These are phyloP conservation scores for Erythrobasidium hasegawianum DNA, from an alignment of 1,284 basidiomycete species.

Conservation along the genomic window DNA sequence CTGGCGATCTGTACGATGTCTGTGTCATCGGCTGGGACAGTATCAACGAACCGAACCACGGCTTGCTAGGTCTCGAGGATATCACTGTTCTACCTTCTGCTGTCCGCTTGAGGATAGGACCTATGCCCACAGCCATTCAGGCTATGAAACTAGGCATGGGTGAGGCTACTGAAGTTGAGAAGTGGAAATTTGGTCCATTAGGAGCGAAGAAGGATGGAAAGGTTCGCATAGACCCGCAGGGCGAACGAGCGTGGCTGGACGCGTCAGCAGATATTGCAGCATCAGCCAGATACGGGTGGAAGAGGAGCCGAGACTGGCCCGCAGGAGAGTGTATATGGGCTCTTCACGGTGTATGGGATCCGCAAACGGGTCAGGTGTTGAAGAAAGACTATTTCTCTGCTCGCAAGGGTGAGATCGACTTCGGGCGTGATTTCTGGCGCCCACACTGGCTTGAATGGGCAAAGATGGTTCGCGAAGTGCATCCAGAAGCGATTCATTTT, in stretches of 20 bases:
- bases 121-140: conserved; percentile 79
- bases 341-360: conserved; percentile 87
- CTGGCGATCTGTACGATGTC: conserved; percentile 71
- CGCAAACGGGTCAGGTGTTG: conserved; percentile 62
- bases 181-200: conserved; percentile 73
- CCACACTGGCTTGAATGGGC: conserved; percentile 69
- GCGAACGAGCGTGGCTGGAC: conserved; percentile 47
- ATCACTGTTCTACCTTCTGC: conserved; percentile 47
- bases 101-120: conserved; percentile 61
- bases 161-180: conserved; percentile 72
- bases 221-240: conserved; percentile 64
- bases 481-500: conserved; percentile 83
- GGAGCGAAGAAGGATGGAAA: conserved; percentile 72
- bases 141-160: conserved; percentile 85
- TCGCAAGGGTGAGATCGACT: conserved; percentile 56
- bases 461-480: conserved; percentile 62
- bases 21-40: conserved; percentile 96
- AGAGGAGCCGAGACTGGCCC: conserved; percentile 68
- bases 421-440: conserved; percentile 77
- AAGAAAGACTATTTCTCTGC: conserved; percentile 70
- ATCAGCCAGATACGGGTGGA: conserved; percentile 68
- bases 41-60: conserved; percentile 90
- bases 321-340: conserved; percentile 86
- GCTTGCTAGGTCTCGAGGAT: conserved; percentile 72
- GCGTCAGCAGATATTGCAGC: conserved; percentile 43